Base-by-base conservation (phyloP, 2,329 filamentous ascomycete genomes). In the Fusarium brachygibbosum region DNA sequence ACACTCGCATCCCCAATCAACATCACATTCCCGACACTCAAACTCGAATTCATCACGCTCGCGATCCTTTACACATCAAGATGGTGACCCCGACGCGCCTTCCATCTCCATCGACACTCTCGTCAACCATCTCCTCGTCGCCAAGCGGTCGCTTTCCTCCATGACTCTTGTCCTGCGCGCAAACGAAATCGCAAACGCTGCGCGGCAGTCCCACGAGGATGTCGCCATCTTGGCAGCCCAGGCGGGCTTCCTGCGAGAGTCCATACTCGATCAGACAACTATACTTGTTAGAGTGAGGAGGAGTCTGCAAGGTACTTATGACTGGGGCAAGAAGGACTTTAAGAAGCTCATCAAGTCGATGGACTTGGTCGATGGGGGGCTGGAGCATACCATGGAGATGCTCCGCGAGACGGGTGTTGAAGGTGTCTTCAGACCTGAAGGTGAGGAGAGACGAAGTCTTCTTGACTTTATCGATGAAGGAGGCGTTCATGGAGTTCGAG, bases 61-160 rank as follows among this genome's bases (percentile, higher is more conserved):
- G 21, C 58, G 57, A 42, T 63, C 66, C 6, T 63, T 66, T 28
- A 57, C 69, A 19, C 63, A 72, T 42, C 71, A 73, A 59, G 68
- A 74, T 55, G 56, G 53, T 41, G 58, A 66, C 51, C 9, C 51
- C 28, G 48, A 50, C 41, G 42, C 56, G 12, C 45, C 63, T 5
- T 69, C 68, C 45, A 76, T 80, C 51, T 73, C 79, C 34, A 87
- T 97, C 75, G 93, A 97, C 73, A 89, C 88, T 25, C 88, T 98
- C 42, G 92, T 98, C 58, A 87, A 89, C 54, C 90, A 97, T 80
- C 90, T 98, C 35, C 88, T 98, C 40, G 90, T 91, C 31, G 92
- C 95, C 11, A 98, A 98, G 78, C 89, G 93, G 44, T 94, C 94
- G 2, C 86, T 98, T 6, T 92, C 92, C 17, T 93, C 93, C 13